Conservation (phyloP, 306 rosid genomes). For the Dryas drummondii region DNA sequence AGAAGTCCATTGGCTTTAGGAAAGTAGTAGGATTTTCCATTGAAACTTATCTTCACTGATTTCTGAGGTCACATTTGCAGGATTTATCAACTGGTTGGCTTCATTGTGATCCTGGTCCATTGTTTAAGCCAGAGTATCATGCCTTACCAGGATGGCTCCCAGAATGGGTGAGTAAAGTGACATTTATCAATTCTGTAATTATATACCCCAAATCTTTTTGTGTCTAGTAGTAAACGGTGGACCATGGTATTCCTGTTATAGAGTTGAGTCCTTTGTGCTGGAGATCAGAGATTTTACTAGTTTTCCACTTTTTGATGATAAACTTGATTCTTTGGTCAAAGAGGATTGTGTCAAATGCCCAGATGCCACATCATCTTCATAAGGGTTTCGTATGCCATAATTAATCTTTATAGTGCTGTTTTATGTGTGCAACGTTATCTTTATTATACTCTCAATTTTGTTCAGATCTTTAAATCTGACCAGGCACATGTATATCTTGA, state of each 20-base stretch:
- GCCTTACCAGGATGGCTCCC: conserved; percentile 70
- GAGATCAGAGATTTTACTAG: background rate
- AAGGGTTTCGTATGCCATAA: background rate
- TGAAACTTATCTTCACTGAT: conserved; percentile 23
- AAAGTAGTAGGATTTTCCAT: conserved; percentile 15
- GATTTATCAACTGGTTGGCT: conserved; percentile 95
- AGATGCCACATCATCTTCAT: background rate
- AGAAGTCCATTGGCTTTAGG: conserved; percentile 6
- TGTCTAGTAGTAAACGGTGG: background rate
- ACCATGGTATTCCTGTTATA: background rate
- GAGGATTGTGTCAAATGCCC: background rate
- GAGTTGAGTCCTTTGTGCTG: background rate
- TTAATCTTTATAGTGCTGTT: background rate
- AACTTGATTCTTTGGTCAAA: background rate
- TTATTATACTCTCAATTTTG: too few species aligned
- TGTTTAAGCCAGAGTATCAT: conserved; percentile 73
- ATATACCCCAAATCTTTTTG: background rate
- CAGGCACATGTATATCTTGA: background rate
- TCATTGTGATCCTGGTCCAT: conserved; percentile 89
- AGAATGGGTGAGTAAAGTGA: conserved; percentile 58
- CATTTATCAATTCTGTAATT: conserved; percentile 12
- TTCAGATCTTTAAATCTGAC: background rate
- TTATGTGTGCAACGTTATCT: too few species aligned
- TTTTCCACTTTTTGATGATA: background rate
- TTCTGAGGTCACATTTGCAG: conserved; percentile 48